These are phyloP conservation scores for Ascochyta rabiei DNA, from an alignment of 2,329 filamentous ascomycete species.

Conservation along the genomic window DNA sequence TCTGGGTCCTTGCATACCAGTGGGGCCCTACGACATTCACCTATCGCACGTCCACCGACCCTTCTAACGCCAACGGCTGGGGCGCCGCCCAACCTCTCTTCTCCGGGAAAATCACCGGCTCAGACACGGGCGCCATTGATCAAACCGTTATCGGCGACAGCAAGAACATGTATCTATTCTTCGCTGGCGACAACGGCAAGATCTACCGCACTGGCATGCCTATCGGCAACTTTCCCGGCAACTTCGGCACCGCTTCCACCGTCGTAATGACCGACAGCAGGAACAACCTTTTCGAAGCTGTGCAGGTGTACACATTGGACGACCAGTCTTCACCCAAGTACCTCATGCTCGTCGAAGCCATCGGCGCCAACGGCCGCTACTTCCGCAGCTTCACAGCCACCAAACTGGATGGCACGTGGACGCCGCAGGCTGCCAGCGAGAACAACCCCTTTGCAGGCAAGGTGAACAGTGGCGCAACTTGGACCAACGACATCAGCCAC, in stretches of 20 bases:
- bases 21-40: slow-evolving; percentile 66
- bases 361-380: slow-evolving; percentile 63
- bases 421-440: slow-evolving; percentile 62
- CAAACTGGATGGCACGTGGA: slow-evolving; percentile 64
- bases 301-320: slow-evolving; percentile 67
- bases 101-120: slow-evolving; percentile 59
- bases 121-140: slow-evolving; percentile 64
- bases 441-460: slow-evolving; percentile 69
- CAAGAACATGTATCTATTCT: slow-evolving; percentile 70
- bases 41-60: slow-evolving; percentile 65
- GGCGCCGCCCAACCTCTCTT: slow-evolving; percentile 61
- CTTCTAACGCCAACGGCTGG: slow-evolving; percentile 65
- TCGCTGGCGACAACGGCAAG: slow-evolving; percentile 69
- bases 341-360: slow-evolving; percentile 71
- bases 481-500: slow-evolving; percentile 72
- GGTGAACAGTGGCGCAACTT: slow-evolving; percentile 67
- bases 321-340: slow-evolving; percentile 59
- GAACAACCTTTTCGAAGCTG: slow-evolving; percentile 69
- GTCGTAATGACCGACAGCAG: slow-evolving; percentile 60
- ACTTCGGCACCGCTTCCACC: slow-evolving; percentile 60
- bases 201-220: slow-evolving; percentile 70
- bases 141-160: slow-evolving; percentile 68
- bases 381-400: slow-evolving; percentile 71
- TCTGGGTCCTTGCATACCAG: slow-evolving; percentile 71
- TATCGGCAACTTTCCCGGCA: slow-evolving; percentile 65